These are phyloP conservation scores for Echria macrotheca DNA, from an alignment of 495 filamentous ascomycete species.

Conservation along the genomic window DNA sequence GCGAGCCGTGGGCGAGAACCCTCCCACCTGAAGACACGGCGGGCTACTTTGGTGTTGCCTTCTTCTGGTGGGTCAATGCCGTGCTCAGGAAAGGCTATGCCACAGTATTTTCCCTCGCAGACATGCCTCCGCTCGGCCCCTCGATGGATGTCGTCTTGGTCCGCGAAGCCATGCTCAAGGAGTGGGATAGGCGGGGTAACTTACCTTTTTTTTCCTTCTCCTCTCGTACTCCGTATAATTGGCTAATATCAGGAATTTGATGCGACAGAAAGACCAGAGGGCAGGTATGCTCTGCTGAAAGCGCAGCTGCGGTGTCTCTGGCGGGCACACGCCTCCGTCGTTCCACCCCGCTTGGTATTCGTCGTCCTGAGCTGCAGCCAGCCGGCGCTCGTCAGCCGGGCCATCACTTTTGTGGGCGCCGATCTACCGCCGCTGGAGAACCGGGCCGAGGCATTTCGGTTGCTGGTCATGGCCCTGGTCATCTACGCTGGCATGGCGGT, in stretches of 20 bases:
- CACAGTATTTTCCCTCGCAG: slow-evolving; percentile 15
- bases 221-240: no score
- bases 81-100: slow-evolving; percentile 19
- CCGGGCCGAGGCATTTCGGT: slow-evolving; percentile 46
- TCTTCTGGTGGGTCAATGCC: slow-evolving; percentile 34
- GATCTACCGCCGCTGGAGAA: slow-evolving; percentile 33
- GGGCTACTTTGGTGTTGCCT: slow-evolving; percentile 16
- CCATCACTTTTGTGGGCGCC: slow-evolving; percentile 41
- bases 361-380: slow-evolving; percentile 56
- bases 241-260: no score
- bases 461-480: slow-evolving; percentile 51
- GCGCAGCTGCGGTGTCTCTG: slow-evolving; percentile 43
- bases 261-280: slow-evolving; percentile 11
- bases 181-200: slow-evolving; percentile 13
- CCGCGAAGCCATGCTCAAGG: slow-evolving; percentile 9
- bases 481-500: slow-evolving; percentile 57
- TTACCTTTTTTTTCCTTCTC: no score
- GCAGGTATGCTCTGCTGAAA: slow-evolving; percentile 5
- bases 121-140: slow-evolving; percentile 14
- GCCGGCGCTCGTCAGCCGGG: slow-evolving; percentile 51
- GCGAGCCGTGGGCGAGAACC: slow-evolving; percentile 31
- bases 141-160: slow-evolving; percentile 2
- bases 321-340: slow-evolving; percentile 38
- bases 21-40: slow-evolving; percentile 22
- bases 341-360: slow-evolving; percentile 48